Conservation (phyloP, 306 rosid genomes). For the Dalbergia oliveri region DNA sequence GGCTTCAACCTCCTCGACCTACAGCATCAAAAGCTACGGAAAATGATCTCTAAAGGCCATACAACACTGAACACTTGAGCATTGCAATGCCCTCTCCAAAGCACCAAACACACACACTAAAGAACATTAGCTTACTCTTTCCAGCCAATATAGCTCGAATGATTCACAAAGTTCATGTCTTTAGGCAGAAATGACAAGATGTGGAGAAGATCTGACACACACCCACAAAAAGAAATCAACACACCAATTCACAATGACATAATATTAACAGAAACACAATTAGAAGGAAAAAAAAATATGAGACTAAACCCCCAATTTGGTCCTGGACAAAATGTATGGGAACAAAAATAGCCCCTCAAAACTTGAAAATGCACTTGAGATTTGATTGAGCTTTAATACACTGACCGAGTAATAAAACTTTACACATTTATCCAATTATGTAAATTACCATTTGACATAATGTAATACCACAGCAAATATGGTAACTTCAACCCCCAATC, state of each 20-base stretch:
- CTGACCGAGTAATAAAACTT: no score
- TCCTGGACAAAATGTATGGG: no score
- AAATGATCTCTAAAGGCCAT: constrained; percentile 3
- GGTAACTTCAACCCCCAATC: no score
- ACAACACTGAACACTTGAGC: constrained; percentile 17
- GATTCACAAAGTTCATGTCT: constrained; percentile 87
- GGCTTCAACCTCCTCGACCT: constrained; percentile 83
- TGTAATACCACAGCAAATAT: no score
- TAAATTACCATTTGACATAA: no score
- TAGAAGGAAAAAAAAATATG: not conserved
- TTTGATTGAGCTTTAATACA: no score
- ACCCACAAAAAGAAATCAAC: constrained; percentile 49
- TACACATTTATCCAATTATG: no score
- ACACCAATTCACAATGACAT: not conserved
- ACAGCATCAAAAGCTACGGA: constrained; percentile 41
- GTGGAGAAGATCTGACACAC: constrained; percentile 84
- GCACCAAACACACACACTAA: not conserved
- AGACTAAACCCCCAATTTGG: not conserved
- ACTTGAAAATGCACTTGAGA: no score
- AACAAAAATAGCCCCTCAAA: no score
- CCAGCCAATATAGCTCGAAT: constrained; percentile 97
- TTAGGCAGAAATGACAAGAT: constrained; percentile 89
- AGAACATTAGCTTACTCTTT: constrained; percentile 77
- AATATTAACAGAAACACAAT: not conserved
- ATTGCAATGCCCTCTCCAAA: not conserved